A percentile compares a stretch with the other conserved stretches of the same genome.
Conservation (phyloP, 768 basidiomycete species). For the Dacryopinax spathularia region DNA sequence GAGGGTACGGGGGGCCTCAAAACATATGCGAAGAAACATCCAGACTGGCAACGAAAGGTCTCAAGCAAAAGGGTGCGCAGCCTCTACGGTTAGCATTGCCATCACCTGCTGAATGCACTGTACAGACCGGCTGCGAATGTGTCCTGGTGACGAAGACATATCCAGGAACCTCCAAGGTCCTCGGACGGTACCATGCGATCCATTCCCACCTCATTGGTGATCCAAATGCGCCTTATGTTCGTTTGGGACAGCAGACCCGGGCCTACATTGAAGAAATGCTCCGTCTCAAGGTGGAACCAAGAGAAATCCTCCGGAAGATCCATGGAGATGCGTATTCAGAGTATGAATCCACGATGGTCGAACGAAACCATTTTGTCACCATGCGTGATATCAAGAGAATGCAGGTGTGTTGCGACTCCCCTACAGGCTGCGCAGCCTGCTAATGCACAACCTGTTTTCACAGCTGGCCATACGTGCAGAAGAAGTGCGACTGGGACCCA, state of each 20-base stretch:
- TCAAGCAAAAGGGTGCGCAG: background rate
- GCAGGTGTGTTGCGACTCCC: background rate
- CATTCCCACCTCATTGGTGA: background rate
- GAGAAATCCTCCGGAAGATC: background rate
- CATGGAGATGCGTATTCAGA: background rate
- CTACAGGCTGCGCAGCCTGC: background rate
- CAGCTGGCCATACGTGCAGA: background rate
- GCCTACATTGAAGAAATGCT: background rate
- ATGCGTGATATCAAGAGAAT: background rate
- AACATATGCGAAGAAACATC: background rate
- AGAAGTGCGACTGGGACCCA: background rate
- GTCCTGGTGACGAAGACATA: background rate
- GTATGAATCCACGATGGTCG: background rate
- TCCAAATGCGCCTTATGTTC: background rate
- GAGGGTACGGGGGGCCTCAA: background rate
- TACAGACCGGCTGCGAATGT: background rate
- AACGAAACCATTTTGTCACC: background rate
- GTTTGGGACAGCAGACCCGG: background rate
- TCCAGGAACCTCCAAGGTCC: background rate
- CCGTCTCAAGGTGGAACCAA: background rate
- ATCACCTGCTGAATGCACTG: background rate
- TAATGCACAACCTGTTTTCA: no score
- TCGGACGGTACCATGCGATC: background rate
- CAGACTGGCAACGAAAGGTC: background rate
- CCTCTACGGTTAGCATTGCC: background rate